Evolutionary conservation across 139 green algal genomes (phyloP).

Genomic region (Chlorella sp.): DNA sequence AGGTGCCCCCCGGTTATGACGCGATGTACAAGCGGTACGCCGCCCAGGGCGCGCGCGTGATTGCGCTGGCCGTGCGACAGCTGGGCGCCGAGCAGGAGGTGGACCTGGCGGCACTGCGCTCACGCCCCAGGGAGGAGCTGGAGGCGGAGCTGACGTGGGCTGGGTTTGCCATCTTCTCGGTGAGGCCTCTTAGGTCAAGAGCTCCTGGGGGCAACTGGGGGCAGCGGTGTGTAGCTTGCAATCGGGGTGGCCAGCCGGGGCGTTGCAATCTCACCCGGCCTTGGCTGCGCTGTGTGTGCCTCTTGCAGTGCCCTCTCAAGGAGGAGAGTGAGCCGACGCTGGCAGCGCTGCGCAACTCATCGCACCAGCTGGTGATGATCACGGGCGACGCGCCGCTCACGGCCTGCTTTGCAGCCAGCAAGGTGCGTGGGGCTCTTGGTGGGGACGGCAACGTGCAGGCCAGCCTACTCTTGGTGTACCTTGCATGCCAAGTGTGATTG

Average conservation of each 20-base stretch:
- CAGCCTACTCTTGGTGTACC: too few relatives aligned
- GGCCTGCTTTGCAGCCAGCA: slow-evolving; percentile 61
- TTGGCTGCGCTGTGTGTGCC: too few relatives aligned
- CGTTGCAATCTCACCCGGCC: too few relatives aligned
- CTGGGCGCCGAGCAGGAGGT: slow-evolving; percentile 34
- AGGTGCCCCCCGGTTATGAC: slow-evolving; percentile 70
- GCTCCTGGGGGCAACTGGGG: too few relatives aligned
- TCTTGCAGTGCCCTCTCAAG: slow-evolving; percentile 76
- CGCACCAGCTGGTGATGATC: slow-evolving; percentile 93
- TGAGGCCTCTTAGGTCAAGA: too few relatives aligned
- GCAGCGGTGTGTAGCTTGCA: too few relatives aligned
- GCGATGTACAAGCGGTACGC: slow-evolving; percentile 78
- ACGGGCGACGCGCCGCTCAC: slow-evolving; percentile 88
- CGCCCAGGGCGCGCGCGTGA: slow-evolving; percentile 81
- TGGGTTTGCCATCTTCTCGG: slow-evolving; percentile 80
- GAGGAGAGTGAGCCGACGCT: slow-evolving; percentile 75
- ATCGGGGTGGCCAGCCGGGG: too few relatives aligned
- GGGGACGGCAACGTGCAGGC: too few relatives aligned
- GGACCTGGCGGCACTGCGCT: slow-evolving; percentile 39
- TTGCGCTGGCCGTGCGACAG: slow-evolving; percentile 75
- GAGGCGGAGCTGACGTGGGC: slow-evolving; percentile 65
- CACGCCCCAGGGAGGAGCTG: slow-evolving; percentile 44
- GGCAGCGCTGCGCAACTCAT: slow-evolving; percentile 51
- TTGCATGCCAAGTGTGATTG: too few relatives aligned
- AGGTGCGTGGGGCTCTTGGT: slow-evolving; percentile 2